Base-by-base conservation (phyloP, 768 basidiomycete species). In the Macrolepiota fuliginosa region DNA sequence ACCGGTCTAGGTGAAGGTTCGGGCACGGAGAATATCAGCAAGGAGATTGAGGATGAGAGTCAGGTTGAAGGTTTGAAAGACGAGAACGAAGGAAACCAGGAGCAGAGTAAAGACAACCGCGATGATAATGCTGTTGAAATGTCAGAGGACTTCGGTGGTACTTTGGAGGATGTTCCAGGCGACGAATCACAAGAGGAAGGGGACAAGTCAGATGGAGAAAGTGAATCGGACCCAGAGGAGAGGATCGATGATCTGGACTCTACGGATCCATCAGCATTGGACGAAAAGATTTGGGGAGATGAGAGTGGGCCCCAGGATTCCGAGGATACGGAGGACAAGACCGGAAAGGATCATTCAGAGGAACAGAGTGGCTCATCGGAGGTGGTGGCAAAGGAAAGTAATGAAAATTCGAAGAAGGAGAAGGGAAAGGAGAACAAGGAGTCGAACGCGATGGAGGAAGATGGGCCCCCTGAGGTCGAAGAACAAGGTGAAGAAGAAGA, bases 251-350 rank as follows among this genome's bases (percentile, higher is more conserved):
- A 94, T 54, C 76, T 98, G 35, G 94, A 96, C 74, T 83, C 87
- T 1, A 77, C 83, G 17, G 96, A 98, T 74, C 90, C 92, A 9
- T 81, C 85, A 25, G 88, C 89, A 0, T 84, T 97, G 15, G 96
- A 98, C 69, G 96, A 99, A 76, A 98, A 98, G 77, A 78, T 99
- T 66, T 98, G 97, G 96, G 94, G 91, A 19, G 92, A 96, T 64
- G 90, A 96, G 66, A 73, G 79, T 54, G 84, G 83, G 12, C 80
- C 84, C 3, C 79, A 83, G 27, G 80, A 85, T 54, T 69, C 80
- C 13, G 75, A 81, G 22, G 72, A 79, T n/a, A 73, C 73, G 27
- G 80, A 87, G 49, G 82, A 85, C 50, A 84, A 87, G 70, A 76
- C 81, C 24, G 76, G 86, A 58, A 76, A 90, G 64, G 87, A 91